Evolutionary conservation across 495 filamentous ascomycete genomes (phyloP), one percentile per base, ranked within the genome.

Genomic region (Baudoinia panamericana): DNA sequence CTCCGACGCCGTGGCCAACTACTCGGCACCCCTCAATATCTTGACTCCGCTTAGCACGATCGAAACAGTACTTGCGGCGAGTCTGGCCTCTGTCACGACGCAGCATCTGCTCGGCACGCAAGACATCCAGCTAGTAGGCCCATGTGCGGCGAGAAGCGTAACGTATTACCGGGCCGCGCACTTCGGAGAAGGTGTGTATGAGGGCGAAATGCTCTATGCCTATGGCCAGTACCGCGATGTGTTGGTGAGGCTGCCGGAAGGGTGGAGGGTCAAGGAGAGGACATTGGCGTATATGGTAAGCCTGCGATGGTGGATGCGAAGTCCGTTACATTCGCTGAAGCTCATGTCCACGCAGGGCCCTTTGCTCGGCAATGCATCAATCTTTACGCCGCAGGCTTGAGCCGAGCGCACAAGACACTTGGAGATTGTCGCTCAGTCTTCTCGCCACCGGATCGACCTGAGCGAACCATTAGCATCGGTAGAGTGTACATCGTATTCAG

Each of bases 371-470:
- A 32, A 32, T 5, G 30, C n/a, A 13, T 32, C 30, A 5, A 6
- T 32, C 30, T 32, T 32, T 6, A 16, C 5, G 5, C 12, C 30
- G 30, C 30, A 32, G 30, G 6, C 30, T n/a, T n/a, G n/a, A n/a
- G n/a, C n/a, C n/a, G n/a, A n/a, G n/a, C n/a, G n/a, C n/a, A n/a
- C n/a, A n/a, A n/a, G n/a, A n/a, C n/a, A n/a, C n/a, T n/a, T n/a
- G n/a, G n/a, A n/a, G n/a, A n/a, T n/a, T n/a, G n/a, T n/a, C 22
- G 11, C 4, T 39, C 19, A 48, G 12, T 41, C 39, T 25, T 51
- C 62, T 43, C 59, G 56, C 65, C 64, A 68, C 37, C 61, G 39
- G 13, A 68, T 55, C 1, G 56, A n/a, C n/a, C n/a, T n/a, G n/a
- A n/a, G n/a, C n/a, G n/a, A n/a, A n/a, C n/a, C n/a, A n/a, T n/a